Evolutionary conservation across 345 rosid genomes (phyloP).

Genomic region (Camelina laxa): DNA sequence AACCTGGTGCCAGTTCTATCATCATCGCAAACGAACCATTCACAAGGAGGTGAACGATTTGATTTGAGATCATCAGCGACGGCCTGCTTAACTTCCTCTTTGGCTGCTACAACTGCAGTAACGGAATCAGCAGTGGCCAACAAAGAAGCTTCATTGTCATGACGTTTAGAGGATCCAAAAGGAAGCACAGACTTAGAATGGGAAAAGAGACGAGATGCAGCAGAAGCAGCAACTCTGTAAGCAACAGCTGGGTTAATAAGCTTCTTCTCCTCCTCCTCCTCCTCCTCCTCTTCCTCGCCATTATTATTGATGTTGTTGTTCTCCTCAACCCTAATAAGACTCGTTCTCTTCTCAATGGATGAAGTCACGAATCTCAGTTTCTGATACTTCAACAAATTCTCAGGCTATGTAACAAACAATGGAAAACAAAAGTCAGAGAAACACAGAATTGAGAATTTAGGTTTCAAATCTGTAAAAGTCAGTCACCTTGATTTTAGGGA

Average conservation of each 20-base stretch:
- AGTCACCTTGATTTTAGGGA: conserved; percentile 74
- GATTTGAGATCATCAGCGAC: conserved; percentile 92
- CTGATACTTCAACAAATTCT: conserved; percentile 58
- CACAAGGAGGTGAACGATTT: conserved; percentile 75
- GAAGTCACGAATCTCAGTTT: conserved; percentile 72
- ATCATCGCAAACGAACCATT: conserved; percentile 95
- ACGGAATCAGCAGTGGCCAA: conserved; percentile 94
- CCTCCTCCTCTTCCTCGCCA: conserved; percentile 38
- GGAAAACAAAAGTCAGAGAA: conserved; percentile 10
- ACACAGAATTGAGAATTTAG: neutral
- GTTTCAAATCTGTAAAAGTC: no score
- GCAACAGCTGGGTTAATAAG: conserved; percentile 67
- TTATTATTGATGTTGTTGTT: neutral
- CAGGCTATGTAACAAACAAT: conserved; percentile 52
- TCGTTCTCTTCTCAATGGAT: conserved; percentile 61
- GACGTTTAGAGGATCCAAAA: conserved; percentile 48
- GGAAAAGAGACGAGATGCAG: conserved; percentile 83
- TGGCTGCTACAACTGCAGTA: conserved; percentile 94
- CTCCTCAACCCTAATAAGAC: conserved; percentile 47
- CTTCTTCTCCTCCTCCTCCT: conserved; percentile 53
- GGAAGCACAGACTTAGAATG: conserved; percentile 72
- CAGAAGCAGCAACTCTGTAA: conserved; percentile 79
- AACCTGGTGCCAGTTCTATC: conserved; percentile 72
- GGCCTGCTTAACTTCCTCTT: conserved; percentile 96
- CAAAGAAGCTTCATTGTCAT: conserved; percentile 57